Conservation (phyloP, 2,329 filamentous ascomycete species). For the Botrytis pseudocinerea region DNA sequence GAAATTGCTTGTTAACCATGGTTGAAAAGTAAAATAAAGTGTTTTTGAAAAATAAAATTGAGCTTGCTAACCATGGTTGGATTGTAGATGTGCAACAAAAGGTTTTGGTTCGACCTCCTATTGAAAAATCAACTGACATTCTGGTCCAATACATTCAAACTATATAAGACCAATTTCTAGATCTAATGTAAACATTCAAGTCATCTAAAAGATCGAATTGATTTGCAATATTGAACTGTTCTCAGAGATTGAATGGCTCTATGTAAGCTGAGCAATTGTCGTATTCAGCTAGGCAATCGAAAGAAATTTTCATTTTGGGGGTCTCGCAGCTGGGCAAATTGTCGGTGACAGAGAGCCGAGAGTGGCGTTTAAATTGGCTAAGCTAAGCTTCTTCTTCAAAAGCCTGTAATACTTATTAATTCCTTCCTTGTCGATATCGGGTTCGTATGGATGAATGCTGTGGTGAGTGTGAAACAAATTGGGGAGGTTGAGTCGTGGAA, state of each 20-base stretch:
- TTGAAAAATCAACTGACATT: not conserved
- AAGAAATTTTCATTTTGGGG: not conserved
- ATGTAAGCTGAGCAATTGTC: not conserved
- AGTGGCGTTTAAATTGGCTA: not conserved
- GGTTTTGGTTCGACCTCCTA: not conserved
- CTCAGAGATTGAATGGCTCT: not conserved
- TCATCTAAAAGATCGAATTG: not conserved
- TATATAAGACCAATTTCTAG: not conserved
- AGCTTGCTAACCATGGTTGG: not conserved
- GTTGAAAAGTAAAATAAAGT: not conserved
- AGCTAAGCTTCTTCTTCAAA: no score
- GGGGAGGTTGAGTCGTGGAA: no score
- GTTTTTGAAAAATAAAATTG: not conserved
- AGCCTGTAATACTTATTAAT: no score
- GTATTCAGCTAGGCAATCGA: not conserved
- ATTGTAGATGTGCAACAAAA: not conserved
- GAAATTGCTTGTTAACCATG: not conserved
- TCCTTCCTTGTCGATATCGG: no score
- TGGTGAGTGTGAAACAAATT: no score
- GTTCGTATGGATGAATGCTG: no score
- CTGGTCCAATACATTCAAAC: not conserved
- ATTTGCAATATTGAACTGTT: not conserved
- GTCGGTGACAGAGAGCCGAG: not conserved
- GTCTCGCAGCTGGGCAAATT: not conserved
- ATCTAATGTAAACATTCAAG: not conserved